Evolutionary conservation across 2,329 filamentous ascomycete species (phyloP).

Genomic region (Aspergillus brunneoviolaceus): DNA sequence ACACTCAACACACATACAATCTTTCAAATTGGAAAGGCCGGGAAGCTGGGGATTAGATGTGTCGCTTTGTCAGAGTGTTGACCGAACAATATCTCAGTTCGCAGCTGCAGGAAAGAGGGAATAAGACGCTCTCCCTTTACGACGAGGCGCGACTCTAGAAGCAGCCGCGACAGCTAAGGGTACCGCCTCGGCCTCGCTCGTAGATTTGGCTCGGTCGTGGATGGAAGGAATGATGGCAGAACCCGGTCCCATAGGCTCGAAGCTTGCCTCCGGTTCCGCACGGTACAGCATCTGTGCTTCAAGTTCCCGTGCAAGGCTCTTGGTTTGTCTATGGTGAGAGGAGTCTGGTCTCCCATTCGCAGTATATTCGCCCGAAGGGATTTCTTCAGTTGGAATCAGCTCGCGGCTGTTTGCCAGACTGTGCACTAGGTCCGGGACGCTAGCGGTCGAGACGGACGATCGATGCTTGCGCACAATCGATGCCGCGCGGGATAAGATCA

Average conservation of each 20-base stretch:
- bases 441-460: constrained; percentile 47
- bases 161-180: constrained; percentile 23
- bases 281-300: constrained; percentile 32
- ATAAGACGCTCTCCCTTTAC: constrained; percentile 45
- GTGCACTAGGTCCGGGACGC: constrained; percentile 47
- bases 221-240: constrained; percentile 19
- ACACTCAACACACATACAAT: background rate
- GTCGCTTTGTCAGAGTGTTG: background rate
- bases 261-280: constrained; percentile 27
- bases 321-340: constrained; percentile 37
- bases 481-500: constrained; percentile 52
- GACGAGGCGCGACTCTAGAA: constrained; percentile 29
- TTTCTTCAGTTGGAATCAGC: constrained; percentile 27
- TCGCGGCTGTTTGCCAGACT: constrained; percentile 44
- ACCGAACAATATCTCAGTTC: constrained; percentile 6
- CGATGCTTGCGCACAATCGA: constrained; percentile 49
- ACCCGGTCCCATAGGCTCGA: constrained; percentile 27
- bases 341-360: constrained; percentile 22
- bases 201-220: constrained; percentile 41
- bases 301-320: constrained; percentile 37
- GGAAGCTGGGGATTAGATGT: background rate
- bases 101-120: constrained; percentile 32
- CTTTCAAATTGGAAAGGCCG: background rate
- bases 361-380: constrained; percentile 22
- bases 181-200: constrained; percentile 32